A percentile compares a stretch with the other conserved stretches of the same genome.
Evolutionary conservation across 148 eudicot genomes (phyloP).

Genomic region (Rhododendron kiyosumense): DNA sequence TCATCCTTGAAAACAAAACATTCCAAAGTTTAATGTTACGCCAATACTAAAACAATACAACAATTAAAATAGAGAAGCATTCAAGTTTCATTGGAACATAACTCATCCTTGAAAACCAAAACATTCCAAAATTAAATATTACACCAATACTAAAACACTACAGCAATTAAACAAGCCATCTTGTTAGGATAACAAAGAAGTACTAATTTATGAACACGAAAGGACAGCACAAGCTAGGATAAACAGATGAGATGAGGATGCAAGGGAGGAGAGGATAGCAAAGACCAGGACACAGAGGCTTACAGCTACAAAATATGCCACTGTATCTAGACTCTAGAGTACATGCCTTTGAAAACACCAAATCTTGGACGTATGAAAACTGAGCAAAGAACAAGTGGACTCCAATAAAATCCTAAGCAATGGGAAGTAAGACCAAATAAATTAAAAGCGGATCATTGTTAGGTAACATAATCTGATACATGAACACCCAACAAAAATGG

Average conservation of each 20-base stretch:
- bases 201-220: neutral
- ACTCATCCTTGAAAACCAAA: too few species aligned
- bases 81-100: too few species aligned
- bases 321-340: neutral
- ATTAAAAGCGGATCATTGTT: too few species aligned
- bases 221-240: neutral
- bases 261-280: neutral
- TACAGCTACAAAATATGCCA: neutral
- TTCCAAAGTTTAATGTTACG: neutral
- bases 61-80: neutral
- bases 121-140: too few species aligned
- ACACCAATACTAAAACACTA: too few species aligned
- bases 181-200: neutral
- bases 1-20: neutral
- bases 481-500: too few species aligned
- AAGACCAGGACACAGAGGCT: neutral
- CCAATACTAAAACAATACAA: neutral
- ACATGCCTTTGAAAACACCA: neutral
- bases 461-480: too few species aligned
- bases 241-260: neutral
- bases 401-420: too few species aligned
- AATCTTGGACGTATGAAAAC: too few species aligned
- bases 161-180: neutral
- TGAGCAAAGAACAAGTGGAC: too few species aligned
- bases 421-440: too few species aligned